Percentiles rank a stretch among this genome's conserved stretches.
Conservation (phyloP, 306 rosid species). For the Alnus rubra region DNA sequence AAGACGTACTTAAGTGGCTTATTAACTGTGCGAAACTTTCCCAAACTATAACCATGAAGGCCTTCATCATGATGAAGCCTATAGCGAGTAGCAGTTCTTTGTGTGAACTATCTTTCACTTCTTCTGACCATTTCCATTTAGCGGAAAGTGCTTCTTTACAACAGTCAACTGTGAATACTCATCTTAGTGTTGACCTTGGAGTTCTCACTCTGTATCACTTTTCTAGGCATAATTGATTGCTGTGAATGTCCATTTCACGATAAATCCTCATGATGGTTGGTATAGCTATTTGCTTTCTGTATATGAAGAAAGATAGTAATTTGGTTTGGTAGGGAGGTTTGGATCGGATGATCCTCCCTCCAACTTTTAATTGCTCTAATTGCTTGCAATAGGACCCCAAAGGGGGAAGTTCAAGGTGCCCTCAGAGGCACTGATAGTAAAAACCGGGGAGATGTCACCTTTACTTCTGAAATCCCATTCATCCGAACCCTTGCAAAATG, state of each 20-base stretch:
- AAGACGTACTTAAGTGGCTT: no score
- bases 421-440: neutral
- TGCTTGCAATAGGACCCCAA: neutral
- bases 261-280: neutral
- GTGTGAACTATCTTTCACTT: neutral
- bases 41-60: neutral
- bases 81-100: neutral
- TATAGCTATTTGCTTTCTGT: neutral
- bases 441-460: neutral
- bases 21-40: no score
- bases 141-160: neutral
- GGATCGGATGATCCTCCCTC: neutral
- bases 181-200: constrained; percentile 1
- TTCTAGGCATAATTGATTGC: neutral
- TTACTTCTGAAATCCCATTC: neutral
- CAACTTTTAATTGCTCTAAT: no score
- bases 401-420: neutral
- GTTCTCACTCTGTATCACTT: neutral
- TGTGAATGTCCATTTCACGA: neutral
- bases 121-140: neutral
- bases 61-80: neutral
- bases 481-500: neutral
- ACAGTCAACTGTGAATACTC: neutral
- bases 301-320: neutral
- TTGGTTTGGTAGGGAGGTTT: neutral